Percentiles rank a stretch among this genome's conserved stretches.
These are phyloP conservation scores for Henckelia pumila DNA, from an alignment of 257 asterid genomes.

Conservation along the genomic window DNA sequence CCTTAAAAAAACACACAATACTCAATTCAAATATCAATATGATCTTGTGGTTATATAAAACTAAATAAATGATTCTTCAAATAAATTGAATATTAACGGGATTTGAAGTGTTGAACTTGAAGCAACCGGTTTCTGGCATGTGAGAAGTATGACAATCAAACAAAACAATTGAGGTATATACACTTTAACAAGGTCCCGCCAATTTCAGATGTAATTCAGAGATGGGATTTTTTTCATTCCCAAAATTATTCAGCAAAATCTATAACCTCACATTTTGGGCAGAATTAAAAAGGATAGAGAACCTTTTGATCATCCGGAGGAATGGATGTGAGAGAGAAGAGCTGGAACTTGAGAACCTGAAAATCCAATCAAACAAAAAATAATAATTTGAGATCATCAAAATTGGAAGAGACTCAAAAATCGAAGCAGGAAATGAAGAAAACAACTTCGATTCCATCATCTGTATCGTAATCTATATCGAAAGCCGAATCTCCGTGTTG, in stretches of 20 bases:
- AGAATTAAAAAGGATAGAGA: background rate
- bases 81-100: too few relatives aligned
- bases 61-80: too few relatives aligned
- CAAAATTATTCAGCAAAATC: slow-evolving; percentile 5
- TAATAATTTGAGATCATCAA: slow-evolving; percentile 20
- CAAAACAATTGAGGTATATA: too few relatives aligned
- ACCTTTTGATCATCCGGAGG: slow-evolving; percentile 96
- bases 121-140: too few relatives aligned
- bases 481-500: slow-evolving; percentile 56
- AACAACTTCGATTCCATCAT: slow-evolving; percentile 83
- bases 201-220: slow-evolving; percentile 3
- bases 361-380: slow-evolving; percentile 23
- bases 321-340: slow-evolving; percentile 80
- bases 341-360: slow-evolving; percentile 86
- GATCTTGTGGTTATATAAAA: too few relatives aligned
- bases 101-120: too few relatives aligned
- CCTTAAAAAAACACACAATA: too few relatives aligned
- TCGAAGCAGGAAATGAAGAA: slow-evolving; percentile 18
- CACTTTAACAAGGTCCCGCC: background rate
- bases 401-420: slow-evolving; percentile 10
- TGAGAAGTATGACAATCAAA: too few relatives aligned
- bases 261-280: background rate
- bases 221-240: background rate
- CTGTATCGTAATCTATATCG: slow-evolving; percentile 82
- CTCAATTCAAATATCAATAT: too few relatives aligned